Evolutionary conservation across 805 yeast species (phyloP).

Genomic region (Zygosaccharomyces rouxii): DNA sequence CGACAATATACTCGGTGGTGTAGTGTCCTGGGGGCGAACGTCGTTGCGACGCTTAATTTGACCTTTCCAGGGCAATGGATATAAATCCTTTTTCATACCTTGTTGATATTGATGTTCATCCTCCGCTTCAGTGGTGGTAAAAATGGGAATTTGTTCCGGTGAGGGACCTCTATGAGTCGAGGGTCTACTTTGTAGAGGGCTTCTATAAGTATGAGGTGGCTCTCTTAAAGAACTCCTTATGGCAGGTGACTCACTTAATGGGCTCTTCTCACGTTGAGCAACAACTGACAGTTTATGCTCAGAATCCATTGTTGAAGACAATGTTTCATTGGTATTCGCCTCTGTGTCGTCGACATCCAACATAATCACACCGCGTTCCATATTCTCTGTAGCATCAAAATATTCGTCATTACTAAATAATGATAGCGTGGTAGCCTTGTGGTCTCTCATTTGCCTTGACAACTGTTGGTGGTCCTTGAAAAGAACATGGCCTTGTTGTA

Average conservation of each 20-base stretch:
- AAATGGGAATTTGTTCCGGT: background rate
- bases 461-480: conserved; percentile 17
- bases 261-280: background rate
- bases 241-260: conserved; percentile 1
- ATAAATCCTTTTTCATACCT: conserved; percentile 38
- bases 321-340: conserved; percentile 2
- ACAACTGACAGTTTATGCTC: background rate
- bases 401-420: conserved; percentile 45
- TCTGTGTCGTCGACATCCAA: conserved; percentile 38
- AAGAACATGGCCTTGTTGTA: conserved; percentile 22
- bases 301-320: background rate
- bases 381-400: conserved; percentile 64
- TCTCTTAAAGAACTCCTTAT: background rate
- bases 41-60: conserved; percentile 52
- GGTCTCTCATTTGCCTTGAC: conserved; percentile 14
- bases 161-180: background rate
- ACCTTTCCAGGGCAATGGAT: conserved; percentile 57
- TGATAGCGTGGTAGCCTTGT: conserved; percentile 21
- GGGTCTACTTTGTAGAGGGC: background rate
- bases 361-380: conserved; percentile 51
- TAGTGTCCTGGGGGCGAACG: conserved; percentile 51
- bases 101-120: conserved; percentile 9
- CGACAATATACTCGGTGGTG: conserved; percentile 79
- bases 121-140: conserved; percentile 5
- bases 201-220: conserved; percentile 1